Conservation (phyloP, 805 yeast species). For the Sungouiella blattae region DNA sequence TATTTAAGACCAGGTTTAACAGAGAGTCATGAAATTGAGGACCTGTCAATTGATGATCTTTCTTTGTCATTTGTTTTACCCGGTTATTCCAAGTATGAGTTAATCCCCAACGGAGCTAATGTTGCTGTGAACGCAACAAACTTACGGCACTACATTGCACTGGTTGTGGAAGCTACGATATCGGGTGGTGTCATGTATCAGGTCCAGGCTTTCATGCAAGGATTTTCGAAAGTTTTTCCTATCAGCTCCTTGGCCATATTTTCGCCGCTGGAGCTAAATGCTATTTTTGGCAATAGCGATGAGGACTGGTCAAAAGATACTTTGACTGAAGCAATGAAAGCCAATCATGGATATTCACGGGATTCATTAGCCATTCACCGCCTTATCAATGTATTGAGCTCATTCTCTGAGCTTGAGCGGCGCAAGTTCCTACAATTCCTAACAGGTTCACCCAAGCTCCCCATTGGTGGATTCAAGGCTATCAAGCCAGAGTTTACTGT, state of each 20-base stretch:
- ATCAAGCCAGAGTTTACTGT: conserved; percentile 82
- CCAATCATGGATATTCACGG: conserved; percentile 85
- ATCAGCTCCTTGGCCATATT: conserved; percentile 67
- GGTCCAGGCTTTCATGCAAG: conserved; percentile 65
- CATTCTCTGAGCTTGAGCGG: conserved; percentile 52
- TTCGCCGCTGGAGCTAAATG: conserved; percentile 67
- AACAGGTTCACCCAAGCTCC: conserved; percentile 90
- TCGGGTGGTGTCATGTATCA: conserved; percentile 65
- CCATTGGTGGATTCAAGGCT: conserved; percentile 88
- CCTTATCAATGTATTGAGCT: conserved; percentile 58
- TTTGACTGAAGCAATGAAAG: conserved; percentile 57
- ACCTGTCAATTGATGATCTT: conserved; percentile 43
- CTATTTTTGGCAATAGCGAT: conserved; percentile 68
- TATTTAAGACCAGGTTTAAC: conserved; percentile 31
- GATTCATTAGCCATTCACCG: conserved; percentile 63
- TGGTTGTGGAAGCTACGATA: conserved; percentile 56
- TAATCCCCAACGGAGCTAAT: conserved; percentile 55
- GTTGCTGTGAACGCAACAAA: conserved; percentile 49
- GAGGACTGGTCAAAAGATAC: conserved; percentile 85
- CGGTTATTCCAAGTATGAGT: conserved; percentile 61
- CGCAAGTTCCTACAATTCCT: conserved; percentile 79
- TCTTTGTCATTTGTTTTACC: conserved; percentile 71
- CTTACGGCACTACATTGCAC: conserved; percentile 52
- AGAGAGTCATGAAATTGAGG: conserved; percentile 2
- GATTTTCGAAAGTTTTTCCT: conserved; percentile 83